Conservation (phyloP, 2,329 filamentous ascomycete species). For the Davidsoniella eucalypti region DNA sequence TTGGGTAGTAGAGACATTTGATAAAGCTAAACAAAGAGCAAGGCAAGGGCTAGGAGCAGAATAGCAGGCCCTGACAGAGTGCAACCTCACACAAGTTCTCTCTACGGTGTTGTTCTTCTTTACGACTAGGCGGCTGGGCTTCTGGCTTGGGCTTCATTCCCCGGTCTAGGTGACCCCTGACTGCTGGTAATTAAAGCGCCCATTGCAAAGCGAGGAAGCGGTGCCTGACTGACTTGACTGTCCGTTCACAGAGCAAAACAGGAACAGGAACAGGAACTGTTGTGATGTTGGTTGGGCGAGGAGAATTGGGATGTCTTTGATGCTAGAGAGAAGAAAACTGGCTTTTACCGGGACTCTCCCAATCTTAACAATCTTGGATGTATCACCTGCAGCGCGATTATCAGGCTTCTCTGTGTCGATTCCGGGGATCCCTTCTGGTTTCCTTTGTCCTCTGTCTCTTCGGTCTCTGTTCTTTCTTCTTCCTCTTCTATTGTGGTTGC, state of each 20-base stretch:
- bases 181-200: not conserved
- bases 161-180: not conserved
- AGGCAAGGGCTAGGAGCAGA: not conserved
- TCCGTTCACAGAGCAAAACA: not conserved
- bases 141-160: not conserved
- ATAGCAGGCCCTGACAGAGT: not conserved
- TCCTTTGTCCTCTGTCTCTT: not conserved
- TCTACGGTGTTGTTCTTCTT: not conserved
- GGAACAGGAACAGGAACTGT: too few species aligned
- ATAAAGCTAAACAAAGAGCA: not conserved
- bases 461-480: conserved; percentile 2
- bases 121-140: too few species aligned
- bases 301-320: too few species aligned
- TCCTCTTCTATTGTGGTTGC: not conserved
- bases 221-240: not conserved
- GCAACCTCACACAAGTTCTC: conserved; percentile 1
- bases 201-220: not conserved
- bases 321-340: too few species aligned
- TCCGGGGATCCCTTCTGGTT: not conserved
- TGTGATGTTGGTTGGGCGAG: too few species aligned
- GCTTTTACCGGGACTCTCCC: too few species aligned
- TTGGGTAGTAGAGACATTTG: too few species aligned
- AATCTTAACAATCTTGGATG: conserved; percentile 5
- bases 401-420: not conserved
- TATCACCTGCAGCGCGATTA: not conserved